phyloP scores from a whole-genome alignment of 2,329 filamentous ascomycete species.

The Diaporthe capsici region DNA sequence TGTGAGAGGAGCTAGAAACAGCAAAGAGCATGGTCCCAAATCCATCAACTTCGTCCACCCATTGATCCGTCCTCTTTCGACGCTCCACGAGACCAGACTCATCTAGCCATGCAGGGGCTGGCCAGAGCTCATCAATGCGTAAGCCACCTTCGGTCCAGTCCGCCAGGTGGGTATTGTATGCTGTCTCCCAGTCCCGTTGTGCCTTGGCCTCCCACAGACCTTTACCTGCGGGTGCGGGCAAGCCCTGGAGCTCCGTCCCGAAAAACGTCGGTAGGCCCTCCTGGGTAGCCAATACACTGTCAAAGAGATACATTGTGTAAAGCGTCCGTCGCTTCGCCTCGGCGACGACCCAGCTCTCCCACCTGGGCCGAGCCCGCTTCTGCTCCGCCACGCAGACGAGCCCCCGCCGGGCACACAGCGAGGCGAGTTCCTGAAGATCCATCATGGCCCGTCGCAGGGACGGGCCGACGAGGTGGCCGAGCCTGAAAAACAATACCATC shows the following conservation, averaged over 20 bases:
- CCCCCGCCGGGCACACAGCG: conserved; percentile 55
- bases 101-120: conserved; percentile 50
- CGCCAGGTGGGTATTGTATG: conserved; percentile 58
- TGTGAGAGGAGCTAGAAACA: conserved; percentile 6
- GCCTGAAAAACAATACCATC: conserved; percentile 62
- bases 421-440: conserved; percentile 47
- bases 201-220: conserved; percentile 58
- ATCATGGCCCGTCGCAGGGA: not conserved
- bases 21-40: conserved; percentile 68
- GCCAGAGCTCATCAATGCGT: conserved; percentile 67
- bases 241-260: conserved; percentile 61
- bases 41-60: conserved; percentile 66
- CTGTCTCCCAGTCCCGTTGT: conserved; percentile 57
- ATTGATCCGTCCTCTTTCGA: conserved; percentile 59
- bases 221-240: conserved; percentile 59
- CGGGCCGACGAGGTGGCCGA: conserved; percentile 39
- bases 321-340: conserved; percentile 67
- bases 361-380: conserved; percentile 55
- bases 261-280: conserved; percentile 62
- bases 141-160: conserved; percentile 59
- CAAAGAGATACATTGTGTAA: conserved; percentile 67
- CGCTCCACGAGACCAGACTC: conserved; percentile 50
- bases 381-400: conserved; percentile 54
- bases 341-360: conserved; percentile 68
- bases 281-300: conserved; percentile 55